Conservation (phyloP, 2,329 filamentous ascomycete genomes). For the Colletotrichum destructivum region DNA sequence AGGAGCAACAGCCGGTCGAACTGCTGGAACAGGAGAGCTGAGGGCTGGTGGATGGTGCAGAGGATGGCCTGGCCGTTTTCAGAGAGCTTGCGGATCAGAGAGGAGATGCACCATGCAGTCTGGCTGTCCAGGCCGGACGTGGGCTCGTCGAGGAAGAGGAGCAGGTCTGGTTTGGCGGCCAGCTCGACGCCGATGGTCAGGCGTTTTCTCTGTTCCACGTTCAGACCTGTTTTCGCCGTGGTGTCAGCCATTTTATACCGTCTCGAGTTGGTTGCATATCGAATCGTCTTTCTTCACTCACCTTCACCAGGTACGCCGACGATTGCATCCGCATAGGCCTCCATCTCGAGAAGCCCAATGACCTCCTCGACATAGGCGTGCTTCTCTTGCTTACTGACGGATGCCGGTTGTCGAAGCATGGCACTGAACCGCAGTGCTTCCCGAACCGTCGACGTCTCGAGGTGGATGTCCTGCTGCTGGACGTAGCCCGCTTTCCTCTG, state of each 20-base stretch:
- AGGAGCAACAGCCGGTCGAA: constrained; percentile 73
- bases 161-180: constrained; percentile 78
- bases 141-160: constrained; percentile 84
- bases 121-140: constrained; percentile 83
- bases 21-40: constrained; percentile 60
- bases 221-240: constrained; percentile 46
- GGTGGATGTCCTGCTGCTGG: constrained; percentile 71
- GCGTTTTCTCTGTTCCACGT: constrained; percentile 65
- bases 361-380: constrained; percentile 49
- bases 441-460: constrained; percentile 60
- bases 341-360: constrained; percentile 54
- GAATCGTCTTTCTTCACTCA: background rate
- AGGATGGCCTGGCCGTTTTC: constrained; percentile 64
- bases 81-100: constrained; percentile 77
- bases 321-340: constrained; percentile 79
- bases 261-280: constrained; percentile 44
- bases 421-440: constrained; percentile 79
- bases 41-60: constrained; percentile 67
- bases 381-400: constrained; percentile 57
- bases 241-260: too few species aligned
- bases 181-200: constrained; percentile 84
- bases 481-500: constrained; percentile 79
- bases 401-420: constrained; percentile 75
- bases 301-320: constrained; percentile 77
- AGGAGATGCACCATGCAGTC: constrained; percentile 81